Conservation (phyloP, 202 grass and related monocot genomes). For the Musa balbisiana region DNA sequence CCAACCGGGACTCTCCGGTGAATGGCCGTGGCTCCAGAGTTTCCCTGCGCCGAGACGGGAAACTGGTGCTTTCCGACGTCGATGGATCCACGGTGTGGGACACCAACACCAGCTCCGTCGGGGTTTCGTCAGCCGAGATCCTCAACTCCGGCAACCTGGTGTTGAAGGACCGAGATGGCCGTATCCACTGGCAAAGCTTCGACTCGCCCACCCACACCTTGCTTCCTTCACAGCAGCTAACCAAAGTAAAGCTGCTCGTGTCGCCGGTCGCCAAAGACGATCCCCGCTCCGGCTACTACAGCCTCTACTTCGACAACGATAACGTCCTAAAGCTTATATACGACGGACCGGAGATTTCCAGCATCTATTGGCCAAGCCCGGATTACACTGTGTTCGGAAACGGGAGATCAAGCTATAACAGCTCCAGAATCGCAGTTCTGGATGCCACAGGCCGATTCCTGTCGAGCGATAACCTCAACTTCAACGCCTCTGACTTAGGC, state of each 20-base stretch:
- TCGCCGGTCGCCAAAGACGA: slow-evolving; percentile 13
- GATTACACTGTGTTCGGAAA: slow-evolving; percentile 22
- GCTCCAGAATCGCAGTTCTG: slow-evolving; percentile 52
- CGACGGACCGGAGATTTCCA: slow-evolving; percentile 54
- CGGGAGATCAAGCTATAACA: slow-evolving; percentile 48
- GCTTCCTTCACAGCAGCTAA: slow-evolving; percentile 39
- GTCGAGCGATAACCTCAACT: slow-evolving; percentile 39
- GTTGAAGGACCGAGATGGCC: slow-evolving; percentile 22
- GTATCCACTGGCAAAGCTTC: slow-evolving; percentile 55
- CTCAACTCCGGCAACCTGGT: slow-evolving; percentile 60
- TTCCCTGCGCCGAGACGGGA: slow-evolving; percentile 25
- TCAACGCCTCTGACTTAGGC: slow-evolving; percentile 45
- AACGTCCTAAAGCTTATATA: slow-evolving; percentile 67
- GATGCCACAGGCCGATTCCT: slow-evolving; percentile 39
- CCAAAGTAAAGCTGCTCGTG: slow-evolving; percentile 32
- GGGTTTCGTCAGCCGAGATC: slow-evolving; percentile 26
- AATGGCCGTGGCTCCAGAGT: slow-evolving; percentile 45
- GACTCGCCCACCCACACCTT: slow-evolving; percentile 56
- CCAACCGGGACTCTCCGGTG: slow-evolving; percentile 30
- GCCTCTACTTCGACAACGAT: slow-evolving; percentile 61
- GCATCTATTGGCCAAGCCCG: slow-evolving; percentile 63
- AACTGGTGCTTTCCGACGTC: slow-evolving; percentile 43
- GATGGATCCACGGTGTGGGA: slow-evolving; percentile 39
- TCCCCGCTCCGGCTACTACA: slow-evolving; percentile 27
- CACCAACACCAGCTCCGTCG: slow-evolving; percentile 28